phyloP scores from a whole-genome alignment of 225 moss, liverwort and hornwort genomes.

The Polytrichum formosum region DNA sequence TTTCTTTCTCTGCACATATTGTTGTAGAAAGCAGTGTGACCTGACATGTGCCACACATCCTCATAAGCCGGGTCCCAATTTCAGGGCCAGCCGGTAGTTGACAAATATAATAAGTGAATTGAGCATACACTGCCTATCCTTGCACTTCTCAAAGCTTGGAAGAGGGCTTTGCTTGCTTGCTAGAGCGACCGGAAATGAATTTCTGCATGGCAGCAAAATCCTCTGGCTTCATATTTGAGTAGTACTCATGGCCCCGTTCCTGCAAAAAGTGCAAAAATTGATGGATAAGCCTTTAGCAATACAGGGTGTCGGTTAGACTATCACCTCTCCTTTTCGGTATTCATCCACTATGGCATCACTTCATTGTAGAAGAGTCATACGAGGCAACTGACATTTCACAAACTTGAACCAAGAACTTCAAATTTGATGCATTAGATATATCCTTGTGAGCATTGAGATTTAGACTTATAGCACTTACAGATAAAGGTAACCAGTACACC shows the following conservation, averaged over 20 bases:
- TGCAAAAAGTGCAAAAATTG: constrained; percentile 15
- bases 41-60: not conserved
- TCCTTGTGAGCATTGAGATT: too few relatives aligned
- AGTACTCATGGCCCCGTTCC: constrained; percentile 72
- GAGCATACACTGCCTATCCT: not conserved
- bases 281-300: not conserved
- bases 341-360: too few relatives aligned
- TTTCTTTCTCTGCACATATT: too few relatives aligned
- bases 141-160: constrained; percentile 56
- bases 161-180: constrained; percentile 34
- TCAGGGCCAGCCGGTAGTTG: not conserved
- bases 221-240: constrained; percentile 72
- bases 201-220: constrained; percentile 82
- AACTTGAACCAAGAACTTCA: too few relatives aligned
- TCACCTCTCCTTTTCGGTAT: too few relatives aligned
- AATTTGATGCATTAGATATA: too few relatives aligned
- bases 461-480: too few relatives aligned
- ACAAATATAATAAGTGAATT: not conserved
- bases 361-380: too few relatives aligned
- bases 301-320: not conserved
- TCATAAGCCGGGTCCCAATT: not conserved
- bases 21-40: not conserved
- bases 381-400: too few relatives aligned
- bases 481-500: too few relatives aligned
- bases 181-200: constrained; percentile 67